Evolutionary conservation across 257 asterid species (phyloP), one percentile per base, ranked within the genome.

Genomic region (Solanum habrochaites): DNA sequence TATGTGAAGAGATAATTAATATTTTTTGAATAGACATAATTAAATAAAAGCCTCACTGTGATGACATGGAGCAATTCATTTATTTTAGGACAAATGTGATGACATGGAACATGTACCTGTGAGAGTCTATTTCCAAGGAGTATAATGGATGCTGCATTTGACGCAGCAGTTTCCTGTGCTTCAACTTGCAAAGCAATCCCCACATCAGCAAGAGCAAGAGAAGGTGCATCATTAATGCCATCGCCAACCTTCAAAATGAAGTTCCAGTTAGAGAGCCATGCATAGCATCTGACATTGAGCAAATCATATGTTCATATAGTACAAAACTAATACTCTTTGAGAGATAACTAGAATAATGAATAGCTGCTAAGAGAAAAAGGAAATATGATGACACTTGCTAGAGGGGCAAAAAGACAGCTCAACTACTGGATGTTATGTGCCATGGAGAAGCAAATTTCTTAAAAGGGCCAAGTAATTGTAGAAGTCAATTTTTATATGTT

Each of bases 181-280:
- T 95, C 98, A 82, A 90, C 92, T 95, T 91, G 99, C 93, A 97
- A 87, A 86, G 98, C 98, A 86, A 95, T 95, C 71, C 99, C 99
- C 47, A 97, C 98, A 88, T 97, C 98, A 89, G 99, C 98, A 87
- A 94, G 95, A 18, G 98, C 99, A 90, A 97, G 94, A 88, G 99
- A 95, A 27, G 99, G 99, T 72, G 99, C 98, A 87, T 97, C 98
- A 49, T 97, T 97, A 84, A 97, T 97, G 75, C 99, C 99, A 93
- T 97, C 99, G 11, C 99, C 99, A 91, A 97, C 99, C 99, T 95
- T 93, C 82, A 86, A 39, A 45, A 78, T 25, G 40, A 78, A 78
- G 4, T 78, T 78, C 66, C 25, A 47, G 66, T 78, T 78, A 78
- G 84, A 45, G 16, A 16, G 27, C 27, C 2, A 12, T 27, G 66